These are phyloP conservation scores for Lentinula lateritia DNA, from an alignment of 768 basidiomycete genomes.

Conservation along the genomic window DNA sequence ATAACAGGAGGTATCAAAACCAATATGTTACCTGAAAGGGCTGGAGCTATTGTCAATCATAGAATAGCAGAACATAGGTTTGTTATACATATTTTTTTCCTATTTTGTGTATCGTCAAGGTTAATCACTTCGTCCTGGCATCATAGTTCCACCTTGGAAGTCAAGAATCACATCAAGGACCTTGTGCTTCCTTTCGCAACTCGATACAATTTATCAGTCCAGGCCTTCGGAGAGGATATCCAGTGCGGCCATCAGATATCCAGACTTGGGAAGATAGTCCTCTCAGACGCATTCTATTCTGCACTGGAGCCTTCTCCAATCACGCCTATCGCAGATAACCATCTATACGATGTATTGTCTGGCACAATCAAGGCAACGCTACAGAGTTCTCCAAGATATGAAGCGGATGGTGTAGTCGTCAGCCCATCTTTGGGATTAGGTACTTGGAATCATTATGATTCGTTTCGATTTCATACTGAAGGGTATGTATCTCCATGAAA, in stretches of 20 bases:
- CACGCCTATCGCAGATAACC: conserved; percentile 21
- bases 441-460: background rate
- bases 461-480: no score
- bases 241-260: conserved; percentile 5
- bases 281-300: conserved; percentile 25
- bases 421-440: conserved; percentile 25
- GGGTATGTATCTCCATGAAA: no score
- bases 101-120: background rate
- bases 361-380: conserved; percentile 38
- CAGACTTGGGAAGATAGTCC: conserved; percentile 24
- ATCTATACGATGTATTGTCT: conserved; percentile 27
- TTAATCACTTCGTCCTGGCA: no score
- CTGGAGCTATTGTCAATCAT: conserved; percentile 44
- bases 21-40: conserved; percentile 56
- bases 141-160: conserved; percentile 28
- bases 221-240: conserved; percentile 28
- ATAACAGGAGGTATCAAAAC: conserved; percentile 38
- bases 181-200: conserved; percentile 29
- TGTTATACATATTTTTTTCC: background rate
- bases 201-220: conserved; percentile 32
- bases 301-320: conserved; percentile 46
- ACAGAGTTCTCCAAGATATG: conserved; percentile 20
- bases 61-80: conserved; percentile 39
- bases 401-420: conserved; percentile 11
- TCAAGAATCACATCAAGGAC: conserved; percentile 20